Percentiles rank a stretch among this genome's conserved stretches.
Conservation (phyloP, 176 grass and related monocot species). For the Zea mays region Zm-B73-REFERENCE-NAM-5.0 NC_050105.1:17512501-17513000, state of each 20-base stretch:
- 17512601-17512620: slow-evolving; percentile 33
- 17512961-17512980: no score
- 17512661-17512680: slow-evolving; percentile 37
- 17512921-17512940: no score
- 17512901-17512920: not conserved
- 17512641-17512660: not conserved
- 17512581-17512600: slow-evolving; percentile 32
- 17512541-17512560: slow-evolving; percentile 22
- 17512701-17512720: slow-evolving; percentile 13
- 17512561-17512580: slow-evolving; percentile 32
- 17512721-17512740: slow-evolving; percentile 29
- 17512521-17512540: slow-evolving; percentile 1
- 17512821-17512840: slow-evolving; percentile 22
- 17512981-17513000: no score
- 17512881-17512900: not conserved
- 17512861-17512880: slow-evolving; percentile 44
- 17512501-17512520: slow-evolving; percentile 21
- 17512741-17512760: slow-evolving; percentile 19
- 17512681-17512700: slow-evolving; percentile 35
- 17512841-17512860: slow-evolving; percentile 32
- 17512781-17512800: slow-evolving; percentile 26
- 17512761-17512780: slow-evolving; percentile 25
- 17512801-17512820: slow-evolving; percentile 27
- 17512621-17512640: slow-evolving; percentile 45
- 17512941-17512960: no score